Conservation (phyloP, 306 rosid species). For the Malus asiatica region DNA sequence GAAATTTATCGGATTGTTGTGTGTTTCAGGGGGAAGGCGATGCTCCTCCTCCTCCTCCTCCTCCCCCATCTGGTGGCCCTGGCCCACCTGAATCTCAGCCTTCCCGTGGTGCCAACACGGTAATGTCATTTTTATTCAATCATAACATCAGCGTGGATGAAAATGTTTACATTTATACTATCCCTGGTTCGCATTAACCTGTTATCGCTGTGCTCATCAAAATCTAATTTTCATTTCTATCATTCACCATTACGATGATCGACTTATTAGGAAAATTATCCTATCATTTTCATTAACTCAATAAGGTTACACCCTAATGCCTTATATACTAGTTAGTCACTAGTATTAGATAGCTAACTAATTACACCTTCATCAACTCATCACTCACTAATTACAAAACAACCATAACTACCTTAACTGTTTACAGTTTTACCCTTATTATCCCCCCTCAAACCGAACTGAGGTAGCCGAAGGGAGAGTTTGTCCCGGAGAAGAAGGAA, state of each 20-base stretch:
- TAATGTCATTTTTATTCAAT: constrained; percentile 19
- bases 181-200: not conserved
- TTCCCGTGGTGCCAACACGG: constrained; percentile 51
- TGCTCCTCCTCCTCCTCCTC: constrained; percentile 23
- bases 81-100: constrained; percentile 32
- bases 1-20: not conserved
- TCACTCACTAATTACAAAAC: too few relatives aligned
- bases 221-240: not conserved
- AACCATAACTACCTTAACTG: too few relatives aligned
- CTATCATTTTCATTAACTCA: too few relatives aligned
- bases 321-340: too few relatives aligned
- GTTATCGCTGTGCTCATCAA: not conserved
- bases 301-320: too few relatives aligned
- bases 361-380: too few relatives aligned
- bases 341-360: too few relatives aligned
- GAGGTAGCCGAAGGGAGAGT: too few relatives aligned
- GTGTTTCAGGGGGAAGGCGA: constrained; percentile 51
- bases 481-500: too few relatives aligned
- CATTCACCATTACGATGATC: not conserved
- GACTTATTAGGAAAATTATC: not conserved
- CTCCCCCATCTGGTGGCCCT: constrained; percentile 41
- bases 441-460: too few relatives aligned
- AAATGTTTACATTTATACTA: not conserved
- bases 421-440: too few relatives aligned
- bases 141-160: not conserved